A percentile compares a stretch with the other conserved stretches of the same genome.
These are phyloP conservation scores for Grammothele lineata DNA, from an alignment of 768 basidiomycete species.

Conservation along the genomic window DNA sequence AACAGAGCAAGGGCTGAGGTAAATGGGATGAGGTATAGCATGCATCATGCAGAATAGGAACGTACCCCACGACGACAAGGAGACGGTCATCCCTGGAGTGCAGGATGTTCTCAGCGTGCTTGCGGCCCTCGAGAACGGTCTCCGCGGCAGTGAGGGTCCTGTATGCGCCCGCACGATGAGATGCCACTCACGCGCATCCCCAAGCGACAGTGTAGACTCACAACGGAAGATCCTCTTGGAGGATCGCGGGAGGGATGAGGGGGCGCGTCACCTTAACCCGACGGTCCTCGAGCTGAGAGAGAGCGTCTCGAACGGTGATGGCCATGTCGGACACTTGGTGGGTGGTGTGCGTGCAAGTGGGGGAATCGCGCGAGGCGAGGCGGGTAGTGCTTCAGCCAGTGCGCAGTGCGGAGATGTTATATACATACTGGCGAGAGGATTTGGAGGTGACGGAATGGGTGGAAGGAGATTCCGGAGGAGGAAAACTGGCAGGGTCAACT, in stretches of 20 bases:
- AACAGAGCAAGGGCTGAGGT: conserved; percentile 83
- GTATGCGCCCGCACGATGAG: not conserved
- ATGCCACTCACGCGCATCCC: not conserved
- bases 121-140: conserved; percentile 84
- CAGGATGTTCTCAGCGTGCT: conserved; percentile 73
- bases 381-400: conserved; percentile 8
- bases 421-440: conserved; percentile 10
- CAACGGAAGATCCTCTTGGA: conserved; percentile 92
- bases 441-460: no score
- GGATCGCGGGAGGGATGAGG: conserved; percentile 90
- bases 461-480: no score
- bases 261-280: conserved; percentile 85
- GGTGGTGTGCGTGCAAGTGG: conserved; percentile 1
- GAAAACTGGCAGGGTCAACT: no score
- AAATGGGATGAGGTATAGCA: no score
- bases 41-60: not conserved
- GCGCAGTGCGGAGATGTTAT: not conserved
- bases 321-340: conserved; percentile 51
- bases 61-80: conserved; percentile 85
- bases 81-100: conserved; percentile 89
- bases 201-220: no score
- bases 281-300: conserved; percentile 78
- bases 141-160: conserved; percentile 80
- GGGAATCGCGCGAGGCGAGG: not conserved
- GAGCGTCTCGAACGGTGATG: conserved; percentile 75